phyloP scores from a whole-genome alignment of 2,329 filamentous ascomycete species.

The Delphinella strobiligena region DNA sequence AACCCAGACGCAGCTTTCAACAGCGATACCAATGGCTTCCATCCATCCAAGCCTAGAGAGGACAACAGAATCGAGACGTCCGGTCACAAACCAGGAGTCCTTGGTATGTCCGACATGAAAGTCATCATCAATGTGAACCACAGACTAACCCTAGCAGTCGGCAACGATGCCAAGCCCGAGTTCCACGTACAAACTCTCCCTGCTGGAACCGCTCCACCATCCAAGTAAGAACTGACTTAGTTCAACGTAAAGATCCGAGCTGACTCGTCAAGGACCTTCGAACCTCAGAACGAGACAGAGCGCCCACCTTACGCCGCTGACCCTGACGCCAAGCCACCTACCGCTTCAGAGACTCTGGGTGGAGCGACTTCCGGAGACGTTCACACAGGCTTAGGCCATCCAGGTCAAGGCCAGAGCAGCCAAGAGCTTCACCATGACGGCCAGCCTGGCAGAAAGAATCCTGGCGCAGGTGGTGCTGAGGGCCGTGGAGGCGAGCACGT shows the following conservation, averaged over 20 bases:
- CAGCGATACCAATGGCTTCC: background rate
- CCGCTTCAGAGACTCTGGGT: conserved; percentile 33
- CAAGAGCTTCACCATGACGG: conserved; percentile 37
- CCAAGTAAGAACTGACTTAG: conserved; percentile 7
- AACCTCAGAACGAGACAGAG: conserved; percentile 28
- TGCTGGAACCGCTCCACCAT: conserved; percentile 49
- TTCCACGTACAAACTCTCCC: conserved; percentile 51
- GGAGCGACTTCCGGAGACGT: conserved; percentile 44
- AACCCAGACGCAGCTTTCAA: background rate
- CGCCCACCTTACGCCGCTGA: conserved; percentile 27
- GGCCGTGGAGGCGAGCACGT: too few relatives aligned
- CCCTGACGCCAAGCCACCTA: conserved; percentile 30
- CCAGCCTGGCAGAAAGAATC: conserved; percentile 24
- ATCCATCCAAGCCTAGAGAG: background rate
- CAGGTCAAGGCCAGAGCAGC: conserved; percentile 36
- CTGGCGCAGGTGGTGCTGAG: too few relatives aligned
- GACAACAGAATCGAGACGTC: background rate
- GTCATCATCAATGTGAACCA: background rate
- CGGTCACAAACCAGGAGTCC: background rate
- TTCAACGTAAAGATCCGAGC: background rate
- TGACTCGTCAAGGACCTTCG: conserved; percentile 23
- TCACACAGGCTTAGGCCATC: conserved; percentile 41
- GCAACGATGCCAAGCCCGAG: conserved; percentile 48
- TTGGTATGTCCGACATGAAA: background rate
- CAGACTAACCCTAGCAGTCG: conserved; percentile 25